Evolutionary conservation across 345 rosid species (phyloP).

Genomic region (Eucalyptus sp.): DNA sequence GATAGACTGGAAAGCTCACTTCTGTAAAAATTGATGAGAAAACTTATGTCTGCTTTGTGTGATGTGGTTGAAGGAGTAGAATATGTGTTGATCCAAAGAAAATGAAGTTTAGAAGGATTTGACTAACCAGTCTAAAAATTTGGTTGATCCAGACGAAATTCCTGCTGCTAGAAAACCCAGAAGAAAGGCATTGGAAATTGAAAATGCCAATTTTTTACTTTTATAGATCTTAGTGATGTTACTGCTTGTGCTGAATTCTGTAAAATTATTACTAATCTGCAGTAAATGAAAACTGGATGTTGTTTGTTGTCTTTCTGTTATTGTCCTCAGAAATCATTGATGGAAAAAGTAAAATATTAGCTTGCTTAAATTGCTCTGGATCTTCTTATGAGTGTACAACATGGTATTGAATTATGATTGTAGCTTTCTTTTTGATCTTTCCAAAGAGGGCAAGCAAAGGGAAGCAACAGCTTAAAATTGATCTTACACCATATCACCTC

Average conservation of each 20-base stretch:
- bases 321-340: not conserved
- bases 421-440: not conserved
- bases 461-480: conserved; percentile 57
- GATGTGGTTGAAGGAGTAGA: not conserved
- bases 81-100: not conserved
- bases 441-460: conserved; percentile 80
- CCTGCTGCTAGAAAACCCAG: not conserved
- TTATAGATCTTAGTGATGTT: not conserved
- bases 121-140: not conserved
- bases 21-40: not conserved
- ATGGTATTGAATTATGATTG: not conserved
- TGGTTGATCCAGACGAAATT: not conserved
- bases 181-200: not conserved
- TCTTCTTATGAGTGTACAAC: not conserved
- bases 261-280: not conserved
- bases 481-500: conserved; percentile 64
- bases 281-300: not conserved
- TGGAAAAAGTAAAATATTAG: not conserved
- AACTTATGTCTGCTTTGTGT: not conserved
- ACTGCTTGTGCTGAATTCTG: not conserved
- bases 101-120: not conserved
- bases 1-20: not conserved
- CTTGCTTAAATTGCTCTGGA: not conserved
- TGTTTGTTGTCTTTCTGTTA: not conserved
- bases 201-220: not conserved